A percentile compares a stretch with the other conserved stretches of the same genome.
These are phyloP conservation scores for Oleoguttula mirabilis DNA, from an alignment of 495 filamentous ascomycete genomes.

Conservation along the genomic window DNA sequence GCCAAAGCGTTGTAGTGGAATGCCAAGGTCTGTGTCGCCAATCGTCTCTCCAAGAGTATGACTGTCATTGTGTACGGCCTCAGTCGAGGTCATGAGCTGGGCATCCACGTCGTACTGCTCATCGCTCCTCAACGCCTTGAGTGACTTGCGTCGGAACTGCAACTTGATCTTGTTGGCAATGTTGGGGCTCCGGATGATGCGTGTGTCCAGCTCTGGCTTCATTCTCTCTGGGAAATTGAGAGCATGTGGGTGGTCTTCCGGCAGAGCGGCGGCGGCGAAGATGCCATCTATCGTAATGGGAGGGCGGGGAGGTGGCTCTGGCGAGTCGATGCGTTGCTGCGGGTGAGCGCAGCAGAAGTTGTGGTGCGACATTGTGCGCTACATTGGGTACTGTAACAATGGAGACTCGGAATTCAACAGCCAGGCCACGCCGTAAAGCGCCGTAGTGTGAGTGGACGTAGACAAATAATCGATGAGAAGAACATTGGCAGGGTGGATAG, in stretches of 20 bases:
- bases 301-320: slow-evolving; percentile 12
- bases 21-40: too few relatives aligned
- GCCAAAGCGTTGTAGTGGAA: too few relatives aligned
- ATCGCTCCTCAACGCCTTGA: slow-evolving; percentile 5
- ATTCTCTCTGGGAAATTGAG: slow-evolving; percentile 7
- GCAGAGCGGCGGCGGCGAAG: slow-evolving; percentile 16
- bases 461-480: too few relatives aligned
- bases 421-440: too few relatives aligned
- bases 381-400: too few relatives aligned
- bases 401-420: too few relatives aligned
- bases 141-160: slow-evolving; percentile 12
- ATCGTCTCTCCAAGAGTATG: too few relatives aligned
- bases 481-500: too few relatives aligned
- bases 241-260: slow-evolving; percentile 20
- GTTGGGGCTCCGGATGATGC: slow-evolving; percentile 14
- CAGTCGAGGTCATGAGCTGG: background rate
- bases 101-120: slow-evolving; percentile 14
- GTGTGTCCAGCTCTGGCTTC: slow-evolving; percentile 3
- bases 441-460: too few relatives aligned
- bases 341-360: slow-evolving; percentile 17
- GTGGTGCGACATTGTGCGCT: too few relatives aligned
- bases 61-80: slow-evolving; percentile 6
- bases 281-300: slow-evolving; percentile 12
- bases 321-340: slow-evolving; percentile 15
- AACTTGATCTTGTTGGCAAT: slow-evolving; percentile 15